A percentile compares a stretch with the other conserved stretches of the same genome.
Conservation (phyloP, 176 grass and related monocot genomes). For the Puya raimondii region DNA sequence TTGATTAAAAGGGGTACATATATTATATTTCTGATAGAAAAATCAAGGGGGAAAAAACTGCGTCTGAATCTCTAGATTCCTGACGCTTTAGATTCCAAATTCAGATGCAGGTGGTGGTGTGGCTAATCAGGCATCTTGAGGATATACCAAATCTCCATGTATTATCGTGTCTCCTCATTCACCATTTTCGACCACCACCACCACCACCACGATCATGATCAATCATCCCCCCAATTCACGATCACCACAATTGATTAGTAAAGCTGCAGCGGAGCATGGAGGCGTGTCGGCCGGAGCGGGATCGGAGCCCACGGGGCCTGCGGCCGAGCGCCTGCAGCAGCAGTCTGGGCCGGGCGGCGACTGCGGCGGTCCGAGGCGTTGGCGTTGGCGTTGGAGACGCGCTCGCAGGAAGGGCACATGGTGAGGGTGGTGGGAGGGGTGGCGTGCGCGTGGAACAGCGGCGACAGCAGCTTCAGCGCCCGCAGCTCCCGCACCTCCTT, state of each 20-base stretch:
- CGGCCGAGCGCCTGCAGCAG: neutral
- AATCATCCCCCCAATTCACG: neutral
- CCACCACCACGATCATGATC: neutral
- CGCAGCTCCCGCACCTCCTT: constrained; percentile 81
- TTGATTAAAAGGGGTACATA: no score
- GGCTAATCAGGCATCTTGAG: no score
- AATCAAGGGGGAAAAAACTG: no score
- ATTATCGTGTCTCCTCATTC: no score
- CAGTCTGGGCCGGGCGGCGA: neutral
- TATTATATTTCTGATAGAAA: no score
- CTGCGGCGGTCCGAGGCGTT: neutral
- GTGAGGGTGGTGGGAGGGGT: constrained; percentile 81
- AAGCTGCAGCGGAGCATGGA: neutral
- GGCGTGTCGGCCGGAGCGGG: neutral
- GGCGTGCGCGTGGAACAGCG: constrained; percentile 49
- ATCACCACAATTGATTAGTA: neutral
- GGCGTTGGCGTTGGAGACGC: constrained; percentile 23
- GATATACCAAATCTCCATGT: no score
- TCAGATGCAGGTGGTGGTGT: no score
- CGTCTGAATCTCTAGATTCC: no score
- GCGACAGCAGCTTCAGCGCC: constrained; percentile 54
- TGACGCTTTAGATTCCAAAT: no score
- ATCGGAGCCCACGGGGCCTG: neutral
- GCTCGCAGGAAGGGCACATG: constrained; percentile 88
- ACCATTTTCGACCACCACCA: neutral